Evolutionary conservation across 2,329 filamentous ascomycete species (phyloP), one percentile per base, ranked within the genome.

Genomic region (Chalaropsis ovoidea): DNA sequence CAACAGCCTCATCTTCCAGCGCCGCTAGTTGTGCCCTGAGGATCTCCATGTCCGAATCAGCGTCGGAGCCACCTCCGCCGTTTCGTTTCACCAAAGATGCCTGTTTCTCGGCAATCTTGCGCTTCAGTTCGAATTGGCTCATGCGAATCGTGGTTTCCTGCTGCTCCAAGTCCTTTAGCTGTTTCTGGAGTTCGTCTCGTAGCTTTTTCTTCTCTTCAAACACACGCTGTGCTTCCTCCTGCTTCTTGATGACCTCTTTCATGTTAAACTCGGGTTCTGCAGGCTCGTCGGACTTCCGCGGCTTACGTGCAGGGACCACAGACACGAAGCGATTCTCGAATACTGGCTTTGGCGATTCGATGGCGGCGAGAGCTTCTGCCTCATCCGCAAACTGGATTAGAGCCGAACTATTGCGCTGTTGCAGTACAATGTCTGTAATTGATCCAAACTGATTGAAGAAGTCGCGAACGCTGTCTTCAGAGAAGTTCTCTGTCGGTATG

Each of bases 271-370:
- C 81, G 0, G 82, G 78, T 66, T 83, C 79, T 39, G 69, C 69
- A 4, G 68, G 42, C 17, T 68, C 61, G 52, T 65, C 71, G 15
- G 42, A 68, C 2, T 62, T 68, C 17, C 39, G 35, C 31, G 47
- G 67, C 45, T 66, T 31, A 6, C 64, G 49, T 2, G 31, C 52
- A 15, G 58, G 41, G 42, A 66, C 49, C 27, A 93, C 86, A 71
- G 90, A 92, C 61, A 94, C 89, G 70, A 94, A 94, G 11, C 89
- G 81, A 70, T 93, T 94, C 71, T 92, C 87, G 71, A 93, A 94
- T 56, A 94, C 86, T 60, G 86, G 86, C 71, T 90, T 90, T 0
- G 89, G 89, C 8, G 87, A 91, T 60, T 81, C 81, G 72, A 89
- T 90, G 1, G 89, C 89, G 17, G 82, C 81, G 67, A 85, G 82